These are phyloP conservation scores for Pythium biforme DNA, from an alignment of 352 stramenopile genomes.

Conservation along the genomic window DNA sequence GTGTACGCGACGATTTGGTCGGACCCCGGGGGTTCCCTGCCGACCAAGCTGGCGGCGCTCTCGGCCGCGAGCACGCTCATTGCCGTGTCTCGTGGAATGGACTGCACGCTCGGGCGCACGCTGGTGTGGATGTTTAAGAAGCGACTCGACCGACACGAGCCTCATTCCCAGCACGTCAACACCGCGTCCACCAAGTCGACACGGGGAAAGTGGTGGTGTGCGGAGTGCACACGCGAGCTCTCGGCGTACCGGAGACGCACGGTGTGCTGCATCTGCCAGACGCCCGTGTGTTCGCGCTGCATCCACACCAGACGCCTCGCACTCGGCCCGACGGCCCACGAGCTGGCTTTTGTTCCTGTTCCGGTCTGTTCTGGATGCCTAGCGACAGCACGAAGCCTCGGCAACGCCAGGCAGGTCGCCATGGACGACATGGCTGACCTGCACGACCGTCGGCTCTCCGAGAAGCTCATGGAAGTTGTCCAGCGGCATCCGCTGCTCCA, in stretches of 20 bases:
- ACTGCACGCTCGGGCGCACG: slow-evolving; percentile 1
- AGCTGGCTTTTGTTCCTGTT: background rate
- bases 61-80: slow-evolving; percentile 3
- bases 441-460: no score
- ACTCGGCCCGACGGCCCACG: background rate
- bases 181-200: background rate
- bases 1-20: slow-evolving; percentile 28
- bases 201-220: background rate
- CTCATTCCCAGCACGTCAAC: no score
- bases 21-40: slow-evolving; percentile 8
- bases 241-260: background rate
- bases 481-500: background rate
- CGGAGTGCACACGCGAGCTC: background rate
- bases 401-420: background rate
- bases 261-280: slow-evolving; percentile 1
- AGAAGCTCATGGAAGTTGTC: background rate
- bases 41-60: slow-evolving; percentile 1
- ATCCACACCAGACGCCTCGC: slow-evolving; percentile 6
- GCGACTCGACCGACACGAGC: background rate
- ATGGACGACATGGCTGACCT: background rate
- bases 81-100: background rate
- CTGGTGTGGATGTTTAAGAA: background rate
- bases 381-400: background rate
- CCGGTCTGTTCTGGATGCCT: background rate
- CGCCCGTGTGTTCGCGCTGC: background rate